These are phyloP conservation scores for Neonothopanus nambi DNA, from an alignment of 1,284 basidiomycete species.

Conservation along the genomic window DNA sequence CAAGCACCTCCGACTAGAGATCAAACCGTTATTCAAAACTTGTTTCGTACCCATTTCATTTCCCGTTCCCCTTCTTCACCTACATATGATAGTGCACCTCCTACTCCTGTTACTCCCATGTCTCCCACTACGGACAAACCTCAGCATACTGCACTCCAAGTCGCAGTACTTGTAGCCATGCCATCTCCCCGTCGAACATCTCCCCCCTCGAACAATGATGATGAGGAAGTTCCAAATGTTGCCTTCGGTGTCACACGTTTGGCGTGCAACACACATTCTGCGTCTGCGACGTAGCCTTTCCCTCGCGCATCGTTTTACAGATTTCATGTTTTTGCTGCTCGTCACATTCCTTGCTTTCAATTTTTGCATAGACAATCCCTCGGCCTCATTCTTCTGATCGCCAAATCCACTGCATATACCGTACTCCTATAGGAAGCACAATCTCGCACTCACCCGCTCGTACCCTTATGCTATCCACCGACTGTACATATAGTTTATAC, in stretches of 20 bases:
- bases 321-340: too few relatives aligned
- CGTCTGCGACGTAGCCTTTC: neutral
- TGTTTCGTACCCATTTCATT: neutral
- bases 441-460: too few relatives aligned
- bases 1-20: neutral
- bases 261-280: conserved; percentile 22
- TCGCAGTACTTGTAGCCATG: conserved; percentile 66
- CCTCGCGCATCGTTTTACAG: neutral
- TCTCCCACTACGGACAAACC: conserved; percentile 9
- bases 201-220: conserved; percentile 23
- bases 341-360: neutral
- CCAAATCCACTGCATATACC: too few relatives aligned
- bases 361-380: too few relatives aligned
- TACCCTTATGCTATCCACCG: too few relatives aligned
- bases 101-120: conserved; percentile 8
- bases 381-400: too few relatives aligned
- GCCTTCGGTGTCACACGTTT: conserved; percentile 44
- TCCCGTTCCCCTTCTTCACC: neutral
- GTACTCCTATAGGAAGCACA: too few relatives aligned
- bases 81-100: neutral
- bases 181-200: conserved; percentile 36
- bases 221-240: conserved; percentile 46
- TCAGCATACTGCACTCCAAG: conserved; percentile 34
- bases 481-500: too few relatives aligned
- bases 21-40: conserved; percentile 24